Percentiles rank a stretch among this genome's conserved stretches.
phyloP scores from a whole-genome alignment of 495 filamentous ascomycete genomes.

The Neurospora intermedia region DNA sequence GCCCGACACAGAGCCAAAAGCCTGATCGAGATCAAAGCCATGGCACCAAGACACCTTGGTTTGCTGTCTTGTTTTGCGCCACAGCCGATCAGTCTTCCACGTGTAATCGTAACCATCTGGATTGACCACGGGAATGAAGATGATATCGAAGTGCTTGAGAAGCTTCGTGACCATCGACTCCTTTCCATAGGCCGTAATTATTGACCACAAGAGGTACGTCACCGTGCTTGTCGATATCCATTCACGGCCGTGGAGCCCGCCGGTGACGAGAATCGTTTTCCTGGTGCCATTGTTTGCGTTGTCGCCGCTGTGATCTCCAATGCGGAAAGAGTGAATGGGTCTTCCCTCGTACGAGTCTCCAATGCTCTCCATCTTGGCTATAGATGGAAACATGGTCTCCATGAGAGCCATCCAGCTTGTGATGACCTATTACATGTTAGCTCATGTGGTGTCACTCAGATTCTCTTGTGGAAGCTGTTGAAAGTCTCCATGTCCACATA shows the following conservation, averaged over 20 bases:
- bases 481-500: background rate
- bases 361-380: slow-evolving; percentile 61
- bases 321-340: slow-evolving; percentile 67
- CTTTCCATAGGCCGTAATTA: slow-evolving; percentile 73
- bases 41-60: slow-evolving; percentile 75
- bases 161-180: slow-evolving; percentile 57
- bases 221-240: slow-evolving; percentile 93
- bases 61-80: slow-evolving; percentile 88
- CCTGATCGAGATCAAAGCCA: slow-evolving; percentile 81
- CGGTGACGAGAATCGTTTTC: slow-evolving; percentile 74
- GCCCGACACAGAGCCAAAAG: slow-evolving; percentile 80
- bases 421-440: slow-evolving; percentile 19
- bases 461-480: slow-evolving; percentile 20
- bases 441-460: background rate
- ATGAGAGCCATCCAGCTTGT: slow-evolving; percentile 82
- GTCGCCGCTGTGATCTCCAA: slow-evolving; percentile 50
- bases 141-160: slow-evolving; percentile 70
- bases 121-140: slow-evolving; percentile 82
- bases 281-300: slow-evolving; percentile 28
- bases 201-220: slow-evolving; percentile 81
- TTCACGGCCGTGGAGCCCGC: slow-evolving; percentile 83
- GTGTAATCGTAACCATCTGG: slow-evolving; percentile 91
- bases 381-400: slow-evolving; percentile 74
- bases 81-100: slow-evolving; percentile 84
- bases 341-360: slow-evolving; percentile 79